A percentile compares a stretch with the other conserved stretches of the same genome.
These are phyloP conservation scores for Lactarius pseudohatsudake DNA, from an alignment of 768 basidiomycete species.

Conservation along the genomic window DNA sequence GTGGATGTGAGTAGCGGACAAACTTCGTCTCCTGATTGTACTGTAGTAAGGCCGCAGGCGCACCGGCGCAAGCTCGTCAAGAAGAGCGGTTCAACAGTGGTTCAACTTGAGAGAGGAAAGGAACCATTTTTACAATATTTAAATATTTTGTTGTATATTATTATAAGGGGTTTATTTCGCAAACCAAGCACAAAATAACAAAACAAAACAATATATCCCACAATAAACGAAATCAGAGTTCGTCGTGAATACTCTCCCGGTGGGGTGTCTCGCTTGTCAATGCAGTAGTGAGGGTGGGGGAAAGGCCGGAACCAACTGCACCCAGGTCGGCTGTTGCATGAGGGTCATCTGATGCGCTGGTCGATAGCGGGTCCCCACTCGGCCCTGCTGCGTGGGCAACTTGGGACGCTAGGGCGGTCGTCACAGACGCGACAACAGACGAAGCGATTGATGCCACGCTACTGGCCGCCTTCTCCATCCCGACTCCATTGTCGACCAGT, in stretches of 20 bases:
- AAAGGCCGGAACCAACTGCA: background rate
- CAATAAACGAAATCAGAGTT: constrained; percentile 11
- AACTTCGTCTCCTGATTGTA: too few species aligned
- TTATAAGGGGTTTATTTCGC: too few species aligned
- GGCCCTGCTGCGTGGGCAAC: background rate
- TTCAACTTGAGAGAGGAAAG: too few species aligned
- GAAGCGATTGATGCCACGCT: constrained; percentile 5
- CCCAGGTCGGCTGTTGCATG: background rate
- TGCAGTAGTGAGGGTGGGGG: background rate
- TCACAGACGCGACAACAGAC: constrained; percentile 7
- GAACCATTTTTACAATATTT: too few species aligned
- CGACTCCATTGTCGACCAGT: background rate
- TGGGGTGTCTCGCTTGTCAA: background rate
- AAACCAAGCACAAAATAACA: too few species aligned
- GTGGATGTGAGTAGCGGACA: too few species aligned
- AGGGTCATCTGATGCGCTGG: background rate
- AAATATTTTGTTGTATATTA: too few species aligned
- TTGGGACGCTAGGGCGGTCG: constrained; percentile 4
- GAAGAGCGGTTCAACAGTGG: too few species aligned
- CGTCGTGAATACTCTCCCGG: constrained; percentile 15
- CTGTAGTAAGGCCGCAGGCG: too few species aligned
- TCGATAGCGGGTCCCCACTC: background rate
- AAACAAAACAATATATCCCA: too few species aligned
- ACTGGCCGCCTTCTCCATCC: constrained; percentile 8
- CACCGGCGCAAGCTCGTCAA: too few species aligned